Evolutionary conservation across 441 rosid genomes (phyloP).

Genomic region (Mallotus repandus): DNA sequence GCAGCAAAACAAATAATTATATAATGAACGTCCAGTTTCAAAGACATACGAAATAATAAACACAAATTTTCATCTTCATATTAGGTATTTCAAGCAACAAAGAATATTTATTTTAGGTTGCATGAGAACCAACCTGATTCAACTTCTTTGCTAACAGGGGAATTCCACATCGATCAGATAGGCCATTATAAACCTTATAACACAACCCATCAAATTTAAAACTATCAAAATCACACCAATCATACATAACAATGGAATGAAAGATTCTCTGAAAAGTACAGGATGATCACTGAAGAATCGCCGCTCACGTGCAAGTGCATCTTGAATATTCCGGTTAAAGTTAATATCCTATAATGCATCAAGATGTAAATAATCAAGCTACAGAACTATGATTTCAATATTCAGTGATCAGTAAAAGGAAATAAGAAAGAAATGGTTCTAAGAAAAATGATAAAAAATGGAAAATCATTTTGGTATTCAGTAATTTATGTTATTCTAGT

Average conservation of each 20-base stretch:
- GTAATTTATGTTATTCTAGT: neutral
- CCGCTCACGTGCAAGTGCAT: conserved; percentile 51
- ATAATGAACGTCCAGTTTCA: too few relatives aligned
- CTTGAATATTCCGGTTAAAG: conserved; percentile 51
- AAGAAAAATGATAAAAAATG: neutral
- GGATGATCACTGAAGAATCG: conserved; percentile 49
- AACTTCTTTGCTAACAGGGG: conserved; percentile 67
- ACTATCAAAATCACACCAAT: conserved; percentile 6
- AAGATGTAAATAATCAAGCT: neutral
- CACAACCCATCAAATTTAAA: neutral
- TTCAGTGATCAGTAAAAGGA: neutral
- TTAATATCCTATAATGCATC: conserved; percentile 46
- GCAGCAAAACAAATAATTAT: too few relatives aligned
- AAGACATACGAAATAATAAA: too few relatives aligned
- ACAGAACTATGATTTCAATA: neutral
- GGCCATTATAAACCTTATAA: conserved; percentile 55
- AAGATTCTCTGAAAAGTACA: conserved; percentile 27
- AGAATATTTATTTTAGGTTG: neutral
- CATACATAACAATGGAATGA: neutral
- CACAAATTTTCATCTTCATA: neutral
- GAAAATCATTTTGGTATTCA: neutral
- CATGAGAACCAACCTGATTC: conserved; percentile 46
- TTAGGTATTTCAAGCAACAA: neutral
- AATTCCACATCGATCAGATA: conserved; percentile 55
- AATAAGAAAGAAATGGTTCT: neutral